A percentile compares a stretch with the other conserved stretches of the same genome.
Evolutionary conservation across 805 yeast genomes (phyloP).

Genomic region (Ogataea trehalophila): DNA sequence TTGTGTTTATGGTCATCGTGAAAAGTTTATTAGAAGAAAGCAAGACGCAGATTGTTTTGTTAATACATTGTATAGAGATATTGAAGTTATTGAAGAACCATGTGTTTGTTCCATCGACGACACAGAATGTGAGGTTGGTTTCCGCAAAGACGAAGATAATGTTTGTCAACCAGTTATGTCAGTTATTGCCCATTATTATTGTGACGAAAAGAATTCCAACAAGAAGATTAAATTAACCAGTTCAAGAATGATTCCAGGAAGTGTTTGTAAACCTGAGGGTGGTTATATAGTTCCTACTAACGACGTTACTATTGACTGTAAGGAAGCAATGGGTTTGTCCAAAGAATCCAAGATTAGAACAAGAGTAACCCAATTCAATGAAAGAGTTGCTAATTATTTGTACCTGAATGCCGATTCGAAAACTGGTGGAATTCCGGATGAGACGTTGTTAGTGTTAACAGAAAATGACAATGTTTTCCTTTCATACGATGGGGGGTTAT

Average conservation of each 20-base stretch:
- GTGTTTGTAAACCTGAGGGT: conserved; percentile 19
- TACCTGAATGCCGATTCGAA: conserved; percentile 53
- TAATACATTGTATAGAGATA: conserved; percentile 41
- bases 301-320: conserved; percentile 34
- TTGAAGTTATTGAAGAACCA: conserved; percentile 42
- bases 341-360: conserved; percentile 31
- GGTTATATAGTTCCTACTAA: conserved; percentile 17
- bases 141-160: conserved; percentile 30
- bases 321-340: conserved; percentile 21
- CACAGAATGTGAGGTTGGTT: conserved; percentile 64
- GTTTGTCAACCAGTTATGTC: conserved; percentile 40
- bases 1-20: conserved; percentile 69
- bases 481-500: conserved; percentile 66
- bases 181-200: conserved; percentile 16
- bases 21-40: conserved; percentile 60
- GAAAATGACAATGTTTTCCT: conserved; percentile 47
- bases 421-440: conserved; percentile 40
- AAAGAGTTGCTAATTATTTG: conserved; percentile 48
- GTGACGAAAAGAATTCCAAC: conserved; percentile 15
- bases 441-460: conserved; percentile 61
- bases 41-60: conserved; percentile 61
- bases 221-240: conserved; percentile 20
- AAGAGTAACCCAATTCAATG: conserved; percentile 42
- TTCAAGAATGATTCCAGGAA: conserved; percentile 23
- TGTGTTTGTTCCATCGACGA: conserved; percentile 66